Evolutionary conservation across 1,284 basidiomycete species (phyloP).

Genomic region (Sporisorium reilianum): DNA sequence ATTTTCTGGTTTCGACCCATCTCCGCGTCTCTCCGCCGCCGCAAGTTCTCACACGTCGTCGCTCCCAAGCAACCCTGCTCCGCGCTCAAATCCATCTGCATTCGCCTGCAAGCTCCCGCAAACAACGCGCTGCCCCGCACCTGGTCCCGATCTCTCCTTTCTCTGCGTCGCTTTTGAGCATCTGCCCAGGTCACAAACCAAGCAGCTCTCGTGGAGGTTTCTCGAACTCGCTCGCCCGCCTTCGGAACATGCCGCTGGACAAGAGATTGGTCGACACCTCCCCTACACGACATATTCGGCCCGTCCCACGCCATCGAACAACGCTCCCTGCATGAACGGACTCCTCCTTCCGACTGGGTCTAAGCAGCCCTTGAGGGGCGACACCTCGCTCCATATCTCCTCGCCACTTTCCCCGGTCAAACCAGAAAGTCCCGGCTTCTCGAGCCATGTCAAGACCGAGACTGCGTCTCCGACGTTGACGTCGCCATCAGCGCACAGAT

Average conservation of each 20-base stretch:
- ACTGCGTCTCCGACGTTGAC: conserved; percentile 2
- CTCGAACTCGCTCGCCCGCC: conserved; percentile 17
- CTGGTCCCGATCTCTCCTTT: background rate
- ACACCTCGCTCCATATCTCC: conserved; percentile 20
- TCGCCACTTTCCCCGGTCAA: conserved; percentile 30
- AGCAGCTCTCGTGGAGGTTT: conserved; percentile 36
- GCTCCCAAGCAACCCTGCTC: background rate
- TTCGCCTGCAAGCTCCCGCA: background rate
- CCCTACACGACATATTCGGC: conserved; percentile 16
- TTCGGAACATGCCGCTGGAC: conserved; percentile 43
- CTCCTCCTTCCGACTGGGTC: conserved; percentile 47
- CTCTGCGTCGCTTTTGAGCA: conserved; percentile 20
- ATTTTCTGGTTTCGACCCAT: background rate
- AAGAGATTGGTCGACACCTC: conserved; percentile 26
- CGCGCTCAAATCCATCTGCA: background rate
- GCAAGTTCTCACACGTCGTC: background rate
- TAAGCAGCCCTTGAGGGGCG: conserved; percentile 44
- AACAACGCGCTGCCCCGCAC: background rate
- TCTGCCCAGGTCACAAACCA: conserved; percentile 11
- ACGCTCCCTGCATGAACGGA: conserved; percentile 40
- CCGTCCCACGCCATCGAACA: background rate
- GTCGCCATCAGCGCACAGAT: conserved; percentile 7
- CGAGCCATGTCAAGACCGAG: conserved; percentile 32
- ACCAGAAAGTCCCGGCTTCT: conserved; percentile 9
- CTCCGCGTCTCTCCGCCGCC: background rate